Percentiles rank a stretch among this genome's conserved stretches.
These are phyloP conservation scores for Serpula lacrymans DNA, from an alignment of 768 basidiomycete species.

Conservation along the genomic window DNA sequence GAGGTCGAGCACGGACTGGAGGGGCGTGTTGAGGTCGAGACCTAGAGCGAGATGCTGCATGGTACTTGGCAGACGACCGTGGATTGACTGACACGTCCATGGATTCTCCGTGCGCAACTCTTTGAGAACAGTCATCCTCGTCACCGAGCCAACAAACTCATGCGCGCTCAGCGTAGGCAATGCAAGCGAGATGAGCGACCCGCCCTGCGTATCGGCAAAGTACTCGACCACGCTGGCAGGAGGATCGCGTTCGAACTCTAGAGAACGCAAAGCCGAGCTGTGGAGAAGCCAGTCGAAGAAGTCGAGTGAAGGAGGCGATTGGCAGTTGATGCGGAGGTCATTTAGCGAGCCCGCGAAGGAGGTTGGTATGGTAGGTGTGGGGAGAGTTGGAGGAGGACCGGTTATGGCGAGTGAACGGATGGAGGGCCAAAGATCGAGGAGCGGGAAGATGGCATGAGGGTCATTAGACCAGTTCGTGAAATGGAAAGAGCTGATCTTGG, in stretches of 20 bases:
- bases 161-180: conserved; percentile 52
- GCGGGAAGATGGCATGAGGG: conserved; percentile 50
- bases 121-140: conserved; percentile 47
- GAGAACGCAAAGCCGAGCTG: conserved; percentile 47
- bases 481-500: conserved; percentile 47
- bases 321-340: conserved; percentile 62
- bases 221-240: conserved; percentile 51
- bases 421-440: conserved; percentile 61
- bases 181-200: conserved; percentile 49
- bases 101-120: conserved; percentile 57
- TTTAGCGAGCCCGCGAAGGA: conserved; percentile 48
- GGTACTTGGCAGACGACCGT: conserved; percentile 44
- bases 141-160: conserved; percentile 43
- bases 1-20: conserved; percentile 53
- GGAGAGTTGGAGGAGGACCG: conserved; percentile 53
- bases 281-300: conserved; percentile 71
- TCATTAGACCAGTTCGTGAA: conserved; percentile 76
- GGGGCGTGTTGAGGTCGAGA: conserved; percentile 50
- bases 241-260: conserved; percentile 64
- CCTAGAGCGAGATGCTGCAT: conserved; percentile 60
- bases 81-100: conserved; percentile 41
- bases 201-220: conserved; percentile 47
- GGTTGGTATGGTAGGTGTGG: conserved; percentile 32
- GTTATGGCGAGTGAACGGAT: conserved; percentile 54
- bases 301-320: conserved; percentile 55